Base-by-base conservation (phyloP, 306 rosid species). In the Elaeagnus macrophylla region DNA sequence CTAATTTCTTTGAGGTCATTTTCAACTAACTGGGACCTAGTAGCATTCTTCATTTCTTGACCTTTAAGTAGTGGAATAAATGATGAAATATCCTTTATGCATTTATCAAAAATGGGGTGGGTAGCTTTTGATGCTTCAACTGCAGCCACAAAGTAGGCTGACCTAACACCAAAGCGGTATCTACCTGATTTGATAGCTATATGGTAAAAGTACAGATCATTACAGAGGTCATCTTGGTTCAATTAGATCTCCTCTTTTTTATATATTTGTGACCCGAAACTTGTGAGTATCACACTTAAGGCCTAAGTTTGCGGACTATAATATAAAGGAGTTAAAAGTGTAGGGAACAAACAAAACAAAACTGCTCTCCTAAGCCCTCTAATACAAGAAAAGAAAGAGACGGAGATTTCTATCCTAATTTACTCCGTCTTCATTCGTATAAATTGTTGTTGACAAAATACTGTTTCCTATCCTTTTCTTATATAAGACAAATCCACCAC, bases 111-210 rank as follows among this genome's bases (percentile, higher is more conserved):
- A 48, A 12, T 25, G 32, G 36, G 41, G 56, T 67, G 51, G 83
- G 86, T 74, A 41, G 70, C 13, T 65, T 68, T 68, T 54, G 51
- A 42, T 43, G 14, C 70, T 51, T 62, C 56, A 71, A 50, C 65
- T 8, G 50, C 61, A 55, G 50, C 6, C 35, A 32, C 32, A 48
- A 56, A 18, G 60, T 1, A 1, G 6, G 39, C 15, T 52, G 79
- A 74, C 86, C 75, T 70, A 79, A 52, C 68, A 64, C 57, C 51
- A 42, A 47, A 54, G 53, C 48, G 54, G 36, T 17, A 49, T 25
- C 38, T 56, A 39, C 47, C 62, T 19, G 36, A 55, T 61, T 53
- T 36, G 61, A 59, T 57, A 46, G 39, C 56, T 13, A 12, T 25
- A 44, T 10, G 6, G 15, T 10, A 10, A 44, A 11, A 6, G n/a